Evolutionary conservation across 2,329 filamentous ascomycete species (phyloP), one percentile per base, ranked within the genome.

Genomic region (Fusarium caatingaense): DNA sequence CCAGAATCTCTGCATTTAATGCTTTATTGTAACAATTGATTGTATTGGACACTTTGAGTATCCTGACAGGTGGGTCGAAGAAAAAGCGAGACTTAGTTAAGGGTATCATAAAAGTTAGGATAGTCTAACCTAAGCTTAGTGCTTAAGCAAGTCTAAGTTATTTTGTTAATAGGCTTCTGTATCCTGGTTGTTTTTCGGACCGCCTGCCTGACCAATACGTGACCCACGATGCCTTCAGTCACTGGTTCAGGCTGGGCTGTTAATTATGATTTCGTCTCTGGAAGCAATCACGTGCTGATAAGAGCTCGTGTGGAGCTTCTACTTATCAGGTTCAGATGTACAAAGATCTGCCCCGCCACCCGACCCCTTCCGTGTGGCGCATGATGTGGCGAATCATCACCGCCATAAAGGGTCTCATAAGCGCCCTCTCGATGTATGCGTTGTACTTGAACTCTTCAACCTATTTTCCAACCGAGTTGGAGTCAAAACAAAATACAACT

Each of bases 311-410:
- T 9, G 25, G 25, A 25, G 25, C 25, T 25, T 25, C 25, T 2
- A 25, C 25, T 25, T 25, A 25, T 25, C 25, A 25, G 25, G 25
- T 25, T 25, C 25, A 25, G 25, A 25, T 25, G 25, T 23, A 23
- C 25, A 25, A 25, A 25, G 25, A 25, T 25, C 25, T 25, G 25
- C 25, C 25, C 56, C 55, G 69, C 65, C 73, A 70, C 66, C 59
- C 44, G 50, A 37, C 37, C 50, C 54, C 44, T 63, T 40, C 44
- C 46, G 62, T 76, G 79, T 81, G 80, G 80, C 80, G 79, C 79
- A 72, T 72, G 59, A 47, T 68, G 76, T 77, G 76, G 76, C 76
- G 63, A 77, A 73, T 63, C 59, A 64, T 68, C 66, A 65, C 65
- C 66, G 47, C 25, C 65, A 72, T 77, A 77, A 75, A 76, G 64